Conservation (phyloP, 1,139 yeast species). For the Hanseniaspora sp. region DNA sequence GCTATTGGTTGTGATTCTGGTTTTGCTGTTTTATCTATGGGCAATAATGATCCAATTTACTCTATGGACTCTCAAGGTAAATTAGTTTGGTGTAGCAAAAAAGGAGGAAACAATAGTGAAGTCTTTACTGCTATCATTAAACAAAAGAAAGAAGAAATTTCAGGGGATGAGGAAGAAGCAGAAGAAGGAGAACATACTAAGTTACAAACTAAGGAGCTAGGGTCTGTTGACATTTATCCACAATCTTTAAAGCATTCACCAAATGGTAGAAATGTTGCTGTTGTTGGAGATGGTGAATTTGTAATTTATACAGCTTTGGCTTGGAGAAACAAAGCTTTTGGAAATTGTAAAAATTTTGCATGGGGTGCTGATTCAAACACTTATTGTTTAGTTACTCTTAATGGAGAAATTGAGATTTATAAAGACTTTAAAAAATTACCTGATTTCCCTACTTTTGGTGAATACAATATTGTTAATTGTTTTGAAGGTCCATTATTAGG, state of each 20-base stretch:
- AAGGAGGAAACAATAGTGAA: constrained; percentile 47
- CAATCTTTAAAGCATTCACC: constrained; percentile 82
- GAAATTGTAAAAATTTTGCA: constrained; percentile 78
- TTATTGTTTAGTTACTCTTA: constrained; percentile 71
- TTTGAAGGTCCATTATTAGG: constrained; percentile 83
- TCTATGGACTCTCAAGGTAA: constrained; percentile 92
- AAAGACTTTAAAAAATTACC: constrained; percentile 76
- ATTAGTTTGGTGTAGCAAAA: constrained; percentile 72
- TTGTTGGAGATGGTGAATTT: constrained; percentile 96
- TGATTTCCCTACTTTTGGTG: constrained; percentile 29
- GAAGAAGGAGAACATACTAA: constrained; percentile 75
- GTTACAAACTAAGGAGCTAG: constrained; percentile 75
- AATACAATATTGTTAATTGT: constrained; percentile 56
- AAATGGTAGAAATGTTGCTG: constrained; percentile 93
- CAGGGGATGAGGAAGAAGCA: constrained; percentile 25
- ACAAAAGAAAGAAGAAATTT: constrained; percentile 38
- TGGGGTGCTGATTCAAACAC: constrained; percentile 90
- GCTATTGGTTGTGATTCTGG: constrained; percentile 96
- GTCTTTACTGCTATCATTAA: constrained; percentile 75
- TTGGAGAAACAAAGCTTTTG: constrained; percentile 93
- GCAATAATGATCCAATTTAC: constrained; percentile 86
- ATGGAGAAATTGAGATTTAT: constrained; percentile 55
- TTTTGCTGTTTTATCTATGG: constrained; percentile 70
- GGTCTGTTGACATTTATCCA: constrained; percentile 86
- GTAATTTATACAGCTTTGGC: constrained; percentile 93